These are phyloP conservation scores for Trichoderma hamatum DNA, from an alignment of 2,329 filamentous ascomycete genomes.

Conservation along the genomic window DNA sequence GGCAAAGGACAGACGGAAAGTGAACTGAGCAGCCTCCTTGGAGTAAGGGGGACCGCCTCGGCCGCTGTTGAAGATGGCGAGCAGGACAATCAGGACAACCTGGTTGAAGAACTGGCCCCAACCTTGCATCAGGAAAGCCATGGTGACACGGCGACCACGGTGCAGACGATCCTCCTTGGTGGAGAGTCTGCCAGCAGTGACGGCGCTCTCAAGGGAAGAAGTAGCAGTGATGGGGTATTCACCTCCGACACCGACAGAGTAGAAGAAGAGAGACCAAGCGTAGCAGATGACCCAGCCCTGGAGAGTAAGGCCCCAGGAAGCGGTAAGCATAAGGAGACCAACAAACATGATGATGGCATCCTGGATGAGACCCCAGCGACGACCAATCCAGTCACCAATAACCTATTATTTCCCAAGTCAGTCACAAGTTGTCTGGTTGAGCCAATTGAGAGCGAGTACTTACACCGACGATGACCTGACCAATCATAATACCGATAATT, in stretches of 20 bases:
- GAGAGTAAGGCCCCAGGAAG: conserved; percentile 82
- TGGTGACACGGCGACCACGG: conserved; percentile 92
- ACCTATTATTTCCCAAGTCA: conserved; percentile 42
- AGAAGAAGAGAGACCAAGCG: conserved; percentile 89
- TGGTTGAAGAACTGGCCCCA: conserved; percentile 98
- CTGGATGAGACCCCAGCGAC: conserved; percentile 93
- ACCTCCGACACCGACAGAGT: conserved; percentile 67
- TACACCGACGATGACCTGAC: conserved; percentile 85
- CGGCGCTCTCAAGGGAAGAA: conserved; percentile 88
- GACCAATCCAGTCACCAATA: conserved; percentile 75
- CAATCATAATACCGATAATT: conserved; percentile 91
- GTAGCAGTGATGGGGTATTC: conserved; percentile 98
- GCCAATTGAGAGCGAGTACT: conserved; percentile 36
- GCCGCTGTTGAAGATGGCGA: conserved; percentile 86
- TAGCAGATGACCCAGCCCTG: conserved; percentile 98
- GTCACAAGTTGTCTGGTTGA: conserved; percentile 11
- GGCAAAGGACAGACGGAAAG: conserved; percentile 89
- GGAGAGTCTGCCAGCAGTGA: conserved; percentile 82
- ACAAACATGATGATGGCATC: conserved; percentile 93
- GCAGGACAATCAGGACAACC: conserved; percentile 79
- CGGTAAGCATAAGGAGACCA: conserved; percentile 87
- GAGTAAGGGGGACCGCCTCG: conserved; percentile 75
- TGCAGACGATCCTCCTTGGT: conserved; percentile 92
- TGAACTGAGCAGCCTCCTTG: conserved; percentile 77
- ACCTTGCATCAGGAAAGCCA: conserved; percentile 96